Conservation (phyloP, 106 monocot genomes). For the Dendrobium catenatum region DNA sequence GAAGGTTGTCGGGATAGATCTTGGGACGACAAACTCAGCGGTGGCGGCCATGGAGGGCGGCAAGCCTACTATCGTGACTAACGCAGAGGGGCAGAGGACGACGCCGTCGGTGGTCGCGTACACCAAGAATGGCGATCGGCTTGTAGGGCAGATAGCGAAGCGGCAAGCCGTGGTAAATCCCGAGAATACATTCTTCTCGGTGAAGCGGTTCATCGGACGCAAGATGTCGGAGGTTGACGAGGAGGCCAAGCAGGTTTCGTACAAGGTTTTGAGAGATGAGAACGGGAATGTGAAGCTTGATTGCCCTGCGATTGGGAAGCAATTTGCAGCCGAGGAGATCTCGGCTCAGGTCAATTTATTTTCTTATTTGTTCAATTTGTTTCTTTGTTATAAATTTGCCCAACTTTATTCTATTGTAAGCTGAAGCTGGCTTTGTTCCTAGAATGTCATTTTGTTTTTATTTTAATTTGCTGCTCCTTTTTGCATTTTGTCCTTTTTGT, state of each 20-base stretch:
- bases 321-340: constrained; percentile 93
- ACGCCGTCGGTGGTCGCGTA: constrained; percentile 96
- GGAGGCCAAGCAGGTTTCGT: constrained; percentile 92
- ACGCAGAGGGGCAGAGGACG: constrained; percentile 93
- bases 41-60: constrained; percentile 99
- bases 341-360: constrained; percentile 71
- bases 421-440: background rate
- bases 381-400: background rate
- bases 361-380: background rate
- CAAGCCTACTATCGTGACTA: constrained; percentile 91
- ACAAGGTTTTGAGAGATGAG: constrained; percentile 65
- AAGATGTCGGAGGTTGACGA: constrained; percentile 90
- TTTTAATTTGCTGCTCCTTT: background rate
- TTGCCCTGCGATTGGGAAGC: constrained; percentile 89
- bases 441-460: background rate
- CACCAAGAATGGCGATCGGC: constrained; percentile 80
- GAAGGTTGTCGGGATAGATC: constrained; percentile 80
- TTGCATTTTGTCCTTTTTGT: background rate
- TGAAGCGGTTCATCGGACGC: constrained; percentile 86
- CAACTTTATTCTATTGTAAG: background rate
- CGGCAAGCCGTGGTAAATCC: constrained; percentile 95
- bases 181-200: constrained; percentile 95
- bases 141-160: constrained; percentile 95
- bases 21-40: constrained; percentile 94
- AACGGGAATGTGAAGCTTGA: constrained; percentile 96